Percentiles rank a stretch among this genome's conserved stretches.
Conservation (phyloP, 768 basidiomycete genomes). For the Mrakia gelida region DNA sequence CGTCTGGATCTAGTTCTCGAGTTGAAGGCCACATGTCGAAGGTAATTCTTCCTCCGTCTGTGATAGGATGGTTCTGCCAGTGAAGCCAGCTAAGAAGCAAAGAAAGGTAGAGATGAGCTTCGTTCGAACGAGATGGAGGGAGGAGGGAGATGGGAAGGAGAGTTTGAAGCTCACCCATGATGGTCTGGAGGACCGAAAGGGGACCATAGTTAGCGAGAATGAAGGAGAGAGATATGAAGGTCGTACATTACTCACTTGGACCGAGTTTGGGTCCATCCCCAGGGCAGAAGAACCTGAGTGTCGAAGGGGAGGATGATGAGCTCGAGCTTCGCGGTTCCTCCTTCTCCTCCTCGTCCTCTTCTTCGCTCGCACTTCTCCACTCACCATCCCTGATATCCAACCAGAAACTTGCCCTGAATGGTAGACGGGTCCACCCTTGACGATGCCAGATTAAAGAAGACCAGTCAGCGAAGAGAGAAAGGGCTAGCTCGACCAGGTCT, state of each 20-base stretch:
- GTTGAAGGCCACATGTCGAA: conserved; percentile 73
- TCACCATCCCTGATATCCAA: conserved; percentile 84
- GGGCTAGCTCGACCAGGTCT: not conserved
- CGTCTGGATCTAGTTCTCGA: conserved; percentile 13
- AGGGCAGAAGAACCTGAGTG: conserved; percentile 62
- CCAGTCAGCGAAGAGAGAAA: no score
- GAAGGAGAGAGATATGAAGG: not conserved
- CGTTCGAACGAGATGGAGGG: not conserved
- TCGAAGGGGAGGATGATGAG: not conserved
- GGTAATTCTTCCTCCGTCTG: conserved; percentile 65
- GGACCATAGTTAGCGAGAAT: not conserved
- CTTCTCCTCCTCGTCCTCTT: not conserved
- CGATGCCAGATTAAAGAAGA: no score
- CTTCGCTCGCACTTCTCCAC: conserved; percentile 32
- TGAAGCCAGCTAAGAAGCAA: conserved; percentile 59
- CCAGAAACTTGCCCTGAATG: conserved; percentile 76
- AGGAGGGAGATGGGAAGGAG: not conserved
- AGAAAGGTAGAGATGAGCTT: not conserved
- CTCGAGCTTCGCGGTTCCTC: not conserved
- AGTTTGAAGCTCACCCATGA: conserved; percentile 51
- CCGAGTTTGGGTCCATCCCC: conserved; percentile 66
- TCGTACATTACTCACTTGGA: conserved; percentile 48
- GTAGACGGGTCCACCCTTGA: conserved; percentile 56
- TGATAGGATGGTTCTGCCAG: conserved; percentile 68
- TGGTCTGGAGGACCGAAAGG: conserved; percentile 50